Base-by-base conservation (phyloP, 2,329 filamentous ascomycete genomes). In the Alternaria rosae region DNA sequence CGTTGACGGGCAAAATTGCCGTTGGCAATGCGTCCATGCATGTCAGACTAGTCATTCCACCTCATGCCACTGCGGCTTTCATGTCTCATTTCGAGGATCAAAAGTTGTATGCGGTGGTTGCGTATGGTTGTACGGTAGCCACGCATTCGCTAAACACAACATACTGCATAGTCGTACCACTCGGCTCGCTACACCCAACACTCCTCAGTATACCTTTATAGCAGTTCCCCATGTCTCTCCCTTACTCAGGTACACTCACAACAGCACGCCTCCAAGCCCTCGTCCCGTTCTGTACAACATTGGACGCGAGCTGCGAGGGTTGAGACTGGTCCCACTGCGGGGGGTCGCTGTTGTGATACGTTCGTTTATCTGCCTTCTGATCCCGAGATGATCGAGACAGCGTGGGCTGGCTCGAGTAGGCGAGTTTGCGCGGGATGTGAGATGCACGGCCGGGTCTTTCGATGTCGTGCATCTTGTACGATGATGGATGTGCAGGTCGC, bases 311-410 rank as follows among this genome's bases (percentile, higher is more conserved):
- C 30, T 48, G 41, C 13, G n/a, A 47, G 41, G 30, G 6, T 6
- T 25, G 57, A 25, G 41, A 41, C 48, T 61, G 42, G 35, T 13
- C 21, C 47, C 35, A 38, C 52, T 60, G 56, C 65, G 45, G 59
- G 52, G 48, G 25, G 54, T 44, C 23, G 38, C 15, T 63, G 69
- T 56, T 11, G 74, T 72, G 62, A 42, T 30, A 75, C 68, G 45
- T 71, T 51, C 65, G 69, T 66, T 60, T 67, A 76, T 72, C 70
- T 72, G 64, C 66, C 61, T 55, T 64, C 64, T 66, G 64, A 71
- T 70, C 69, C 72, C 32, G 58, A 73, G 73, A 73, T 70, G 72
- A 63, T 60, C 67, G 66, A 69, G 65, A 70, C 70, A 70, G 69
- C 72, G 73, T 72, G 62, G 58, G 56, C 63, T 62, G 20, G 47